These are phyloP conservation scores for Jatropha multifida DNA, from an alignment of 441 rosid genomes.

Conservation along the genomic window DNA sequence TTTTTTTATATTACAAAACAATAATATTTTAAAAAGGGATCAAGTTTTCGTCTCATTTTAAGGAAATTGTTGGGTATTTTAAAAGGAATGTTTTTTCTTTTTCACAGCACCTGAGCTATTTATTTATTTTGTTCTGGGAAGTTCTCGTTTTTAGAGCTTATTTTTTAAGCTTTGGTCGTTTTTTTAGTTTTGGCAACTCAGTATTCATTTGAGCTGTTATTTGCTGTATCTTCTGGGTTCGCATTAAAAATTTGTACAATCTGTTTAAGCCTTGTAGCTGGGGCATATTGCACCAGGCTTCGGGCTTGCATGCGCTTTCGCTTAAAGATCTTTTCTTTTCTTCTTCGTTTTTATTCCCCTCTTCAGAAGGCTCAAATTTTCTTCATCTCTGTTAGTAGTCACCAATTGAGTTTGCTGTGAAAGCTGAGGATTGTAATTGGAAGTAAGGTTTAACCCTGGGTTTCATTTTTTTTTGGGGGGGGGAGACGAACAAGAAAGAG, in stretches of 20 bases:
- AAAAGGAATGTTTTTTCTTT: not conserved
- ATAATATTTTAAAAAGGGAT: not conserved
- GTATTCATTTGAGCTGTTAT: not conserved
- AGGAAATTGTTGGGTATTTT: constrained; percentile 1
- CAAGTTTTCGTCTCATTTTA: not conserved
- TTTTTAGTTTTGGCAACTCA: no score
- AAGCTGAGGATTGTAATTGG: not conserved
- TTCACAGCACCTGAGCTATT: not conserved
- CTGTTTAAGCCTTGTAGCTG: not conserved
- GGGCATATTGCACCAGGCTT: constrained; percentile 2
- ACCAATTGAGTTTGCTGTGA: not conserved
- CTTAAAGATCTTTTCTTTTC: not conserved
- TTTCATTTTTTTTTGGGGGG: no score
- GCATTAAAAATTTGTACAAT: not conserved
- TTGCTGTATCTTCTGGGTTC: not conserved
- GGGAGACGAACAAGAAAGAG: no score
- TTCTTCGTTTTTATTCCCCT: not conserved
- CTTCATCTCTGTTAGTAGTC: not conserved
- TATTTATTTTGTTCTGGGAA: not conserved
- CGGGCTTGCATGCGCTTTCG: constrained; percentile 1
- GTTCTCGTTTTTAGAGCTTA: not conserved
- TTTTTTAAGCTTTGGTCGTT: not conserved
- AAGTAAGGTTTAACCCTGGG: not conserved
- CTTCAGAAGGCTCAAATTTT: not conserved
- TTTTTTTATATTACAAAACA: not conserved